These are phyloP conservation scores for Evernia prunastri DNA, from an alignment of 495 filamentous ascomycete species.

Conservation along the genomic window DNA sequence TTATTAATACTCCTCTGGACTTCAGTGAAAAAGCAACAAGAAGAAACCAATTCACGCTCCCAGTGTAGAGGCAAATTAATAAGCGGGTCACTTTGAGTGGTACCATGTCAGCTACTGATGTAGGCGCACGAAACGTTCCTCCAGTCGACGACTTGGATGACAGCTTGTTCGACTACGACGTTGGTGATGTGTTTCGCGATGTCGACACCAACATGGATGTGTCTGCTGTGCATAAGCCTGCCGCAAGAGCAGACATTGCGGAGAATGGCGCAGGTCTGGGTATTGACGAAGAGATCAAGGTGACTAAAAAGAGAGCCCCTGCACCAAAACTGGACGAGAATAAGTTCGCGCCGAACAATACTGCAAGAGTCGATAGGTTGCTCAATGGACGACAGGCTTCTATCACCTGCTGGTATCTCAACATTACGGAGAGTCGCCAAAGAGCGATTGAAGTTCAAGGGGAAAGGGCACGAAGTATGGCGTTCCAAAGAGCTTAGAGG, in stretches of 20 bases:
- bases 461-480: slow-evolving; percentile 85
- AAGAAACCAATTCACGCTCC: neutral
- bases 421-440: slow-evolving; percentile 67
- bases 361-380: neutral
- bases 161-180: slow-evolving; percentile 63
- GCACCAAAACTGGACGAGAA: slow-evolving; percentile 80
- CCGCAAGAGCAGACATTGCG: slow-evolving; percentile 33
- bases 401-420: slow-evolving; percentile 76
- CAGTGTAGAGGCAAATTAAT: neutral
- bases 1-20: too few relatives aligned
- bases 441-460: slow-evolving; percentile 70
- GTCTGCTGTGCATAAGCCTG: slow-evolving; percentile 30
- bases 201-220: slow-evolving; percentile 32
- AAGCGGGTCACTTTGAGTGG: neutral
- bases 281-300: slow-evolving; percentile 79
- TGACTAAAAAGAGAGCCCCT: slow-evolving; percentile 66
- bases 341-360: slow-evolving; percentile 43
- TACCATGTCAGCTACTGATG: slow-evolving; percentile 21
- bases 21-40: too few relatives aligned
- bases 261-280: slow-evolving; percentile 47
- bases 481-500: slow-evolving; percentile 7
- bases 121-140: slow-evolving; percentile 21
- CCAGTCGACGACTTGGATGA: slow-evolving; percentile 45
- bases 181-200: slow-evolving; percentile 45
- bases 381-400: slow-evolving; percentile 45